Conservation (phyloP, 805 yeast genomes). For the Kuraishia capsulata region DNA sequence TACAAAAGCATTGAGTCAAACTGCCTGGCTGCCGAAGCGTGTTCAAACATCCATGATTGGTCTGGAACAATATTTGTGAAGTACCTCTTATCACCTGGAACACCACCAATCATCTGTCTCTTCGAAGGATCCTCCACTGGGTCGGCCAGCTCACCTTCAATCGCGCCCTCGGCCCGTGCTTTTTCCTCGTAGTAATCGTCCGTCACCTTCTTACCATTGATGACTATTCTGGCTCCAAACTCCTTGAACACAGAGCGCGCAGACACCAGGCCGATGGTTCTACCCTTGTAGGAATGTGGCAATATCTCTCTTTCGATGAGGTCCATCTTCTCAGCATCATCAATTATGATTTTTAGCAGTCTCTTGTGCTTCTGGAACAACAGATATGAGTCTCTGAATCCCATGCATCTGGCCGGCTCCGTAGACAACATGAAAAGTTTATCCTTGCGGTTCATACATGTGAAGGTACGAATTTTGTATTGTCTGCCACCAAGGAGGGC, state of each 20-base stretch:
- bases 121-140: conserved; percentile 43
- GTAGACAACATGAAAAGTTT: conserved; percentile 84
- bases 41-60: conserved; percentile 78
- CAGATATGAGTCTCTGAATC: conserved; percentile 85
- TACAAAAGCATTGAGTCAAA: conserved; percentile 56
- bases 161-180: conserved; percentile 49
- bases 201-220: conserved; percentile 67
- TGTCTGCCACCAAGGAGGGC: conserved; percentile 62
- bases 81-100: conserved; percentile 9
- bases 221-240: conserved; percentile 80
- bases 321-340: conserved; percentile 74
- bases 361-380: conserved; percentile 79
- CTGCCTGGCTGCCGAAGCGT: conserved; percentile 68
- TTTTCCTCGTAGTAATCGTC: conserved; percentile 84
- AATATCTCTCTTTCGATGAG: conserved; percentile 72
- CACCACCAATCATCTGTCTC: conserved; percentile 9
- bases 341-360: conserved; percentile 63
- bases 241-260: conserved; percentile 86
- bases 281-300: conserved; percentile 85
- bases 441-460: conserved; percentile 55
- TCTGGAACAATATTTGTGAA: conserved; percentile 6
- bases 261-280: conserved; percentile 82
- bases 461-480: conserved; percentile 64
- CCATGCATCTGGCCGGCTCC: conserved; percentile 93
- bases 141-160: conserved; percentile 65